Evolutionary conservation across 2,329 filamentous ascomycete species (phyloP).

Genomic region (Hortaea werneckii): DNA sequence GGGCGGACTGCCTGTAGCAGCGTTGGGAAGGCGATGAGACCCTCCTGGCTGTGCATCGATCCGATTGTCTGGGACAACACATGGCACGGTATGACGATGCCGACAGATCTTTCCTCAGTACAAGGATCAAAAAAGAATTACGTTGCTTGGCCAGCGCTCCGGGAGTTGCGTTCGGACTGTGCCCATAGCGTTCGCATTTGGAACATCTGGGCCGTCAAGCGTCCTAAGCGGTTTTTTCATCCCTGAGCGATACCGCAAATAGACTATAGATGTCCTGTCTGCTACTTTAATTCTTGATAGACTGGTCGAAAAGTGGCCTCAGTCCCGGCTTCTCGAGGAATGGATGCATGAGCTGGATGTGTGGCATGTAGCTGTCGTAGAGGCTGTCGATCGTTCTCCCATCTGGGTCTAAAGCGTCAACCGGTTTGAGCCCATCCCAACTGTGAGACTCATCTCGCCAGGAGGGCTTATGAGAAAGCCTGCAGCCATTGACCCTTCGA

Average conservation of each 20-base stretch:
- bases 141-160: constrained; percentile 63
- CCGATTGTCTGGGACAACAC: constrained; percentile 44
- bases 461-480: constrained; percentile 27
- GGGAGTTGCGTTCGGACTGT: not conserved
- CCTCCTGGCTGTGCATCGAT: constrained; percentile 27
- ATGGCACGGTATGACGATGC: constrained; percentile 41
- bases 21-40: constrained; percentile 19
- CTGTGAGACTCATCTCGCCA: constrained; percentile 24
- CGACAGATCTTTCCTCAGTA: constrained; percentile 77
- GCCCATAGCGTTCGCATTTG: constrained; percentile 6
- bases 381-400: constrained; percentile 40
- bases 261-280: not conserved
- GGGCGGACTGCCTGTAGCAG: constrained; percentile 17
- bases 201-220: constrained; percentile 10
- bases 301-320: constrained; percentile 40
- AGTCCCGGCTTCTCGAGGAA: constrained; percentile 48
- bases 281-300: constrained; percentile 36
- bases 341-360: constrained; percentile 55
- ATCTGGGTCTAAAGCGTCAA: constrained; percentile 46
- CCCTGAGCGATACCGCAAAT: constrained; percentile 16
- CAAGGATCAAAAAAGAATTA: constrained; percentile 70
- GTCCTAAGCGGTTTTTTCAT: constrained; percentile 12
- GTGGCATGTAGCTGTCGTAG: constrained; percentile 45
- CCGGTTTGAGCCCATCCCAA: constrained; percentile 41
- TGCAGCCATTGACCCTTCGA: constrained; percentile 33